Evolutionary conservation across 148 eudicot genomes (phyloP).

Genomic region (Dysphania ambrosioides): DNA sequence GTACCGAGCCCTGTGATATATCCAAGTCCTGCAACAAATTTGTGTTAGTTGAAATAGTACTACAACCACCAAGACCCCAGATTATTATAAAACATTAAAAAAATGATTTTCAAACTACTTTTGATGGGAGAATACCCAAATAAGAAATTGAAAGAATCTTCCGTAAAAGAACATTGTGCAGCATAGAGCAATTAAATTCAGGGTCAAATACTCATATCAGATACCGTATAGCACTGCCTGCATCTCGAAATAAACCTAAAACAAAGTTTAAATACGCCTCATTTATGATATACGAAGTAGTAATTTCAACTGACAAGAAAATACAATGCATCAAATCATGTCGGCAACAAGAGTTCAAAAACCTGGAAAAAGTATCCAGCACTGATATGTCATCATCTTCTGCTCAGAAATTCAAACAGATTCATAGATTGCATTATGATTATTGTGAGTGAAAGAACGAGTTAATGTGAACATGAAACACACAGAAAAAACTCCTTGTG

Average conservation of each 20-base stretch:
- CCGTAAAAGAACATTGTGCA: not conserved
- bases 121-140: not conserved
- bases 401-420: not conserved
- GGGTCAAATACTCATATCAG: not conserved
- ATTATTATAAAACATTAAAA: not conserved
- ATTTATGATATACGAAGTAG: not conserved
- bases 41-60: slow-evolving; percentile 8
- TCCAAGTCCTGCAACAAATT: slow-evolving; percentile 61
- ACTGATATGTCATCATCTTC: not conserved
- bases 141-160: not conserved
- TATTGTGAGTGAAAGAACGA: not conserved
- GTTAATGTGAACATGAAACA: not conserved
- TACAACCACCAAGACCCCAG: not conserved
- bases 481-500: not conserved
- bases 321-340: not conserved
- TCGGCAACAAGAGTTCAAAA: not conserved
- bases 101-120: not conserved
- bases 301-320: not conserved
- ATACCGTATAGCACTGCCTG: not conserved
- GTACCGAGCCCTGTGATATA: slow-evolving; percentile 66
- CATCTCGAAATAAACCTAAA: not conserved
- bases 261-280: not conserved
- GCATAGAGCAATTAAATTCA: not conserved
- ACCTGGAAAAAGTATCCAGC: slow-evolving; percentile 4
- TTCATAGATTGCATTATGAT: not conserved